Evolutionary conservation across 2,329 filamentous ascomycete genomes (phyloP).

Genomic region (Intubia oerlemansii): DNA sequence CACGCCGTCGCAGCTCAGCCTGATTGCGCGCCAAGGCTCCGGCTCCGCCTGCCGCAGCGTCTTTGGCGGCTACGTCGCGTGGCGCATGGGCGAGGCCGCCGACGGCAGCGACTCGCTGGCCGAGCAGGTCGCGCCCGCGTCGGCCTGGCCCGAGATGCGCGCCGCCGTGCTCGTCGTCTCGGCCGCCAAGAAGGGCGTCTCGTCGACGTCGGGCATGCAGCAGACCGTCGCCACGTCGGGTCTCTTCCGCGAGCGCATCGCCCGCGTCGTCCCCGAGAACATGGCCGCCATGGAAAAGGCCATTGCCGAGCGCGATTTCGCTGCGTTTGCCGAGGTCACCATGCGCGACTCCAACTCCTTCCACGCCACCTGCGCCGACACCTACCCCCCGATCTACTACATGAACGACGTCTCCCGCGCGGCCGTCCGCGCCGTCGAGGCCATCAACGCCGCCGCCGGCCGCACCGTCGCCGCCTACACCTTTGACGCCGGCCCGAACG

Average conservation of each 20-base stretch:
- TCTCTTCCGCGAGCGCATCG: constrained; percentile 62
- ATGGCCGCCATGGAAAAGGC: constrained; percentile 12
- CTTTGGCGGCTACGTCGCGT: constrained; percentile 91
- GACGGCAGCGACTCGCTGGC: constrained; percentile 80
- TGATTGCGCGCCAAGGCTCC: constrained; percentile 82
- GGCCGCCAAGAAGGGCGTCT: constrained; percentile 88
- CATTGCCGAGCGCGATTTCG: constrained; percentile 44
- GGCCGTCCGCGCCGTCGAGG: constrained; percentile 72
- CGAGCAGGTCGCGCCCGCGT: constrained; percentile 67
- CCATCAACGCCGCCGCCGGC: constrained; percentile 63
- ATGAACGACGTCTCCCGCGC: constrained; percentile 85
- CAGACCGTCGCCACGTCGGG: constrained; percentile 79
- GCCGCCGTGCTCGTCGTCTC: constrained; percentile 80
- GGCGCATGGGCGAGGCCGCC: constrained; percentile 54
- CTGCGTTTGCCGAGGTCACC: constrained; percentile 67
- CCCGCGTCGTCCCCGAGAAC: constrained; percentile 37
- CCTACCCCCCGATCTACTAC: constrained; percentile 95
- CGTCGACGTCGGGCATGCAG: constrained; percentile 89
- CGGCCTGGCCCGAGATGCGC: constrained; percentile 90
- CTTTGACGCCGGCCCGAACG: constrained; percentile 92
- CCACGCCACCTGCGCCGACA: constrained; percentile 87
- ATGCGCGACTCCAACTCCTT: constrained; percentile 97
- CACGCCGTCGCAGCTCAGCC: constrained; percentile 60
- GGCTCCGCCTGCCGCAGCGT: constrained; percentile 85
- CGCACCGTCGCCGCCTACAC: constrained; percentile 80